Percentiles rank a stretch among this genome's conserved stretches.
These are phyloP conservation scores for Schizothecium vesticola DNA, from an alignment of 495 filamentous ascomycete species.

Conservation along the genomic window DNA sequence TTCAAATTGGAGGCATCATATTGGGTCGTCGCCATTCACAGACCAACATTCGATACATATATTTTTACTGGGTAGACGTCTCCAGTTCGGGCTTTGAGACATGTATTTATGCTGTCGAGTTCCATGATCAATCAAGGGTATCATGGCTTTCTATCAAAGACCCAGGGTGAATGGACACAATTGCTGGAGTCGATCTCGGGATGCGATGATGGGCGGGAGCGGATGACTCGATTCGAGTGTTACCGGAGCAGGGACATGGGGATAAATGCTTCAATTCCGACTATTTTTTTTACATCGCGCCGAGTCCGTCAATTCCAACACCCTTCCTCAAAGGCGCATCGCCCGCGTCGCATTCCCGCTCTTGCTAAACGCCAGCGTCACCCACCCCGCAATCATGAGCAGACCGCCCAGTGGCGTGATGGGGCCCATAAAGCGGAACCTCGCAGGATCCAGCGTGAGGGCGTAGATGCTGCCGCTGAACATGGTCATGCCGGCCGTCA, in stretches of 20 bases:
- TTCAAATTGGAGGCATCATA: too few relatives aligned
- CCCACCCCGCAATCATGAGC: constrained; percentile 54
- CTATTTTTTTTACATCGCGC: not conserved
- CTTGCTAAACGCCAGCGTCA: constrained; percentile 26
- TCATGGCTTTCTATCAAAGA: too few relatives aligned
- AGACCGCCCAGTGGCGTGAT: constrained; percentile 57
- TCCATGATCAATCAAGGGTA: too few relatives aligned
- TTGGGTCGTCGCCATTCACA: too few relatives aligned
- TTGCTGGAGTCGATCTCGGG: too few relatives aligned
- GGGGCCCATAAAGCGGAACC: constrained; percentile 51
- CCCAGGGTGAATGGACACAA: too few relatives aligned
- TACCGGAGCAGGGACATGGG: not conserved
- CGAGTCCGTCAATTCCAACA: not conserved
- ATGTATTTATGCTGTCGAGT: too few relatives aligned
- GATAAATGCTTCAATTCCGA: not conserved
- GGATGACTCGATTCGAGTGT: too few relatives aligned
- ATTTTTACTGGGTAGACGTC: too few relatives aligned
- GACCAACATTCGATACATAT: too few relatives aligned
- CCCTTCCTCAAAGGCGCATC: not conserved
- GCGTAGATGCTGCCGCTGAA: constrained; percentile 59
- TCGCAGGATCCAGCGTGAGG: constrained; percentile 50
- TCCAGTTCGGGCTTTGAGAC: too few relatives aligned
- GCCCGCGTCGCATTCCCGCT: not conserved
- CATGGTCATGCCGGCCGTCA: constrained; percentile 48
- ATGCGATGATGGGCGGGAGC: too few relatives aligned